Evolutionary conservation across 306 rosid species (phyloP), one percentile per base, ranked within the genome.

Genomic region (Casuarina cunninghamiana): DNA sequence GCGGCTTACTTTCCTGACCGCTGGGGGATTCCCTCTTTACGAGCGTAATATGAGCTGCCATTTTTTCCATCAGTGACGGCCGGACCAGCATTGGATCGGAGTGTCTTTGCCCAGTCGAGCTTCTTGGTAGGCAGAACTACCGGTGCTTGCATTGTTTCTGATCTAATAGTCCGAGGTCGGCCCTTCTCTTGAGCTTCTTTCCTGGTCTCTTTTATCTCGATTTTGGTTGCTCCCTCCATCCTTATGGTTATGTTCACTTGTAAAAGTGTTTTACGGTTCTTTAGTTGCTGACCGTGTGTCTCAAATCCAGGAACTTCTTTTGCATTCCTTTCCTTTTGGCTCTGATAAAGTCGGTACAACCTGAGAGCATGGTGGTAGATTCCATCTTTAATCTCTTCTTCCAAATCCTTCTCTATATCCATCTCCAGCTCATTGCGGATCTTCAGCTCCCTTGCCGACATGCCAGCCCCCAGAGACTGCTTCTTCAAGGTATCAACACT

Each of bases 391-490:
- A 91, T 86, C 69, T 88, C 98, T 77, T 86, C 89, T 72, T 93
- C 98, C 69, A 91, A 78, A 45, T 79, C 92, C 58, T 78, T 88
- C 69, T 91, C 98, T 49, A 93, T 83, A 32, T 89, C 88, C 81
- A 63, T 85, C 66, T 83, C 93, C 10, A 91, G 85, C 84, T 88
- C 95, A 9, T 66, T 75, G 15, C 91, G 76, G 58, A 93, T 91
- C 80, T 83, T 87, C 89, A 79, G 51, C 67, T 91, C 97, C 73
- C 85, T 87, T 48, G 72, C 75, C 11, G 93, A 81, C 42, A 84
- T n/a, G 17, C 42, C 17, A 58, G 26, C 69, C 58, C 80, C 75
- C 1, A 67, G 6, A 68, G 46, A 37, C 26, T 46, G 77, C n/a
- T 76, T 73, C 3, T 55, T 79, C 41, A 54, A 37, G 58, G 60